These are phyloP conservation scores for Lentinula boryana DNA, from an alignment of 768 basidiomycete genomes.

Conservation along the genomic window DNA sequence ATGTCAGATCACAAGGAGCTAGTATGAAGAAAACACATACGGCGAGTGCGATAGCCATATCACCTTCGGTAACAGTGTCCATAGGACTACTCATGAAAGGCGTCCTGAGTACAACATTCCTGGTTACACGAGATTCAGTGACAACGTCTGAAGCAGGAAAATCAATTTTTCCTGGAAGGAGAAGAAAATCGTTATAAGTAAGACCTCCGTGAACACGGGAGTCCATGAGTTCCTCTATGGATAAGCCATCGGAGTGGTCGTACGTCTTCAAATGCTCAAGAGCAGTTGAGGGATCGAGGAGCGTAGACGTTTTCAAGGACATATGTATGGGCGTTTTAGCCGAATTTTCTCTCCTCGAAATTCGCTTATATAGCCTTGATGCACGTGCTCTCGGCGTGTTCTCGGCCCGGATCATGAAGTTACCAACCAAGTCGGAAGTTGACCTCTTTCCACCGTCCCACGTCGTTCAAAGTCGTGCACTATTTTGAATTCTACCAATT, in stretches of 20 bases:
- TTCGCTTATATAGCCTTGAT: neutral
- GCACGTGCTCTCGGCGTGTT: neutral
- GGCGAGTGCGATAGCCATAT: slow-evolving; percentile 92
- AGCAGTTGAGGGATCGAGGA: slow-evolving; percentile 69
- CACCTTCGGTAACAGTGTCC: slow-evolving; percentile 97
- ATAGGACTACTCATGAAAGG: slow-evolving; percentile 98
- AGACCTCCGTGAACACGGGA: slow-evolving; percentile 82
- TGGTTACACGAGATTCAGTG: slow-evolving; percentile 83
- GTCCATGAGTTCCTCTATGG: slow-evolving; percentile 83
- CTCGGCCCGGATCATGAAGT: neutral
- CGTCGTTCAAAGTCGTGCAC: no score
- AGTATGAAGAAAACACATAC: slow-evolving; percentile 39
- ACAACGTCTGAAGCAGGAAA: slow-evolving; percentile 78
- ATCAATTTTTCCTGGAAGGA: slow-evolving; percentile 93
- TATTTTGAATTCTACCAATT: no score
- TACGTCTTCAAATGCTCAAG: slow-evolving; percentile 74
- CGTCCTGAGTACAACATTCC: slow-evolving; percentile 87
- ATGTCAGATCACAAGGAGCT: slow-evolving; percentile 8
- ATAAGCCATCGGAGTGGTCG: slow-evolving; percentile 71
- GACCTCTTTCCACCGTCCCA: no score
- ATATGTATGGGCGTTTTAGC: slow-evolving; percentile 1
- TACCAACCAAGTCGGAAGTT: no score
- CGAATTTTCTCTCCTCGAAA: neutral
- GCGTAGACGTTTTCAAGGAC: slow-evolving; percentile 24
- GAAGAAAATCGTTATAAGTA: slow-evolving; percentile 95